Base-by-base conservation (phyloP, 331 rosid genomes). In the Rosa hybrid region DNA sequence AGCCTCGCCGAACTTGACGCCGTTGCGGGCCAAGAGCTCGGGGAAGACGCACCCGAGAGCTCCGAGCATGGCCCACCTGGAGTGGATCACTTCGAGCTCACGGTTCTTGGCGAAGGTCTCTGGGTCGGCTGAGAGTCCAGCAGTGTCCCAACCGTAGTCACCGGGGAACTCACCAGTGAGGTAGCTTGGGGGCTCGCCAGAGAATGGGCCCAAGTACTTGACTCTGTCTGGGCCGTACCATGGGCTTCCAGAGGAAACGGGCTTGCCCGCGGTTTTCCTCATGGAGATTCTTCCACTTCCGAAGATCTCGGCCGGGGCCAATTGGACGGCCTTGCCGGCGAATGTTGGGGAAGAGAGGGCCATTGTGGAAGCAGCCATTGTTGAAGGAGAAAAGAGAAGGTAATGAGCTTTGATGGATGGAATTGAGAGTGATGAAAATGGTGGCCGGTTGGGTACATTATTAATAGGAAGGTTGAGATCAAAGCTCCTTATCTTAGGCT, bases 221-320 rank as follows among this genome's bases (percentile, higher is more conserved):
- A 94, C 98, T 73, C 97, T 90, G 85, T 94, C 94, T 46, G 98
- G 98, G 77, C 94, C 97, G 46, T 94, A 92, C 97, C 97, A 92
- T 51, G 94, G 98, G 91, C 97, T 94, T 41, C 94, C 88, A 0
- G 95, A 92, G 68, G 95, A 78, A 23, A 73, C 91, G 0, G 48
- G 8, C 86, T 44, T 92, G 48, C 45, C 0, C n/a, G 0, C 79
- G 1, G 91, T 38, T 79, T 89, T 91, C 86, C 97, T 92, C 97
- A 90, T 92, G 82, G 83, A 70, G 81, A 90, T 39, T 5, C 89
- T 81, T n/a, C 90, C 84, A 0, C 2, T 76, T 12, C 91, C 86
- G 3, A 46, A 50, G 7, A 87, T 53, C 68, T 90, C 90, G 0
- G 85, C 70, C 38, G 97, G 90, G 38, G 82, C 49, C 12, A 92